Evolutionary conservation across 345 rosid species (phyloP), one percentile per base, ranked within the genome.

Genomic region (Bruguiera sexangula): DNA sequence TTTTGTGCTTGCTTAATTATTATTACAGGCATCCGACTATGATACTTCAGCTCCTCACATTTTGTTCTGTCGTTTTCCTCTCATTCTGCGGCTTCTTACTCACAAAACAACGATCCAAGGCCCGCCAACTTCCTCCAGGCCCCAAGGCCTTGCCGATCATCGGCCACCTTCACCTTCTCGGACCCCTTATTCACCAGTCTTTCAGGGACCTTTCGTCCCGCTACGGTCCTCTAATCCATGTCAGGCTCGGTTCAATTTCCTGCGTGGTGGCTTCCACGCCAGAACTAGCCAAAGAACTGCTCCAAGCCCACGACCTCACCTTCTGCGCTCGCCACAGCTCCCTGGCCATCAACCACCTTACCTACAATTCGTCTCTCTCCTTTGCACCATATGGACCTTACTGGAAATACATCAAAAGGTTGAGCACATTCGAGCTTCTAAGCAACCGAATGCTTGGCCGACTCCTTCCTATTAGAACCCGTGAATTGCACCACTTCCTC

Each of bases 351-450:
- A 69, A 71, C 20, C 60, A 63, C 63, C 81, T 84, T 29, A 81
- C 83, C 3, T 84, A 84, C 70, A 58, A 36, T 68, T 70, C 81
- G 36, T 76, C 87, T 5, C 72, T 84, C 9, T 78, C 83, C 16
- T 79, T 81, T 51, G 68, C 81, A 0, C 81, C 84, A 2, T 61
- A 64, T 16, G 84, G 81, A 20, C 78, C 83, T 1, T 75, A 80
- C 68, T 83, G 86, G 86, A 78, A 80, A 66, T 78, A 78, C 79
- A 69, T 83, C 58, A 81, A 76, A 32, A 83, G 75, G 43, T 18
- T 83, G 22, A 66, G 80, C 82, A 74, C 78, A 10, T 52, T 43
- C 6, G 85, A 81, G 80, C 83, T 81, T 30, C 66, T 84, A 0
- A 78, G 87, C 7, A 55, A 50, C 52, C 65, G 83, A 6, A 74